Evolutionary conservation across 441 rosid genomes (phyloP), one percentile per base, ranked within the genome.

Genomic region (Euphorbia neoarborescens): DNA sequence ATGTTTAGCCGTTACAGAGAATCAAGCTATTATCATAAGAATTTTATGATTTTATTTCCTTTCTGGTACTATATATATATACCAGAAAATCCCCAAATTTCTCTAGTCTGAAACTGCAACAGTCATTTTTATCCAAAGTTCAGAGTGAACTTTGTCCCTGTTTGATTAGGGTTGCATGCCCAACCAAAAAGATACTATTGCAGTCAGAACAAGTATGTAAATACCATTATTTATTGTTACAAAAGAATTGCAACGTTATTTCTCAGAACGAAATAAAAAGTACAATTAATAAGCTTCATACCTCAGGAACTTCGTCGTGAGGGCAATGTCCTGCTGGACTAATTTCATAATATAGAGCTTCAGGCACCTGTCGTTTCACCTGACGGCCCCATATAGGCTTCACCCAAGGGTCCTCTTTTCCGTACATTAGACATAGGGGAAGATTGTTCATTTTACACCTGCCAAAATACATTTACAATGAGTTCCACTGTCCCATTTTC

Each of bases 271-370:
- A 20, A 57, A 59, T 4, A 0, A 10, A 25, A 64, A 54, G 32
- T 15, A 59, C 20, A 30, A 13, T 27, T 5, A 34, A 63, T 35
- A 46, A 69, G 68, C 19, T 65, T 62, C 56, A 68, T 83, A 90
- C 98, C 98, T 94, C 98, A 2, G 98, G 95, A 76, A 94, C 95
- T 87, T 94, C 98, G 68, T 94, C 96, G 56, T 94, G 98, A 71
- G 98, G 98, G 81, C 98, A 91, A 80, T 91, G 98, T 62, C 98
- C 98, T 5, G 98, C 98, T 14, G 98, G 98, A 78, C 94, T 93
- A 82, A 93, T 89, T 79, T 93, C 91, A 30, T 93, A 93, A 79
- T 87, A 91, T 25, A 94, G 91, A 71, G 93, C 86, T 65, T 87
- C 88, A 10, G 96, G 92, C 10, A 89, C 72, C 80, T 84, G 89